Evolutionary conservation across 345 rosid genomes (phyloP), one percentile per base, ranked within the genome.

Genomic region (Citrus sinensis): DNA sequence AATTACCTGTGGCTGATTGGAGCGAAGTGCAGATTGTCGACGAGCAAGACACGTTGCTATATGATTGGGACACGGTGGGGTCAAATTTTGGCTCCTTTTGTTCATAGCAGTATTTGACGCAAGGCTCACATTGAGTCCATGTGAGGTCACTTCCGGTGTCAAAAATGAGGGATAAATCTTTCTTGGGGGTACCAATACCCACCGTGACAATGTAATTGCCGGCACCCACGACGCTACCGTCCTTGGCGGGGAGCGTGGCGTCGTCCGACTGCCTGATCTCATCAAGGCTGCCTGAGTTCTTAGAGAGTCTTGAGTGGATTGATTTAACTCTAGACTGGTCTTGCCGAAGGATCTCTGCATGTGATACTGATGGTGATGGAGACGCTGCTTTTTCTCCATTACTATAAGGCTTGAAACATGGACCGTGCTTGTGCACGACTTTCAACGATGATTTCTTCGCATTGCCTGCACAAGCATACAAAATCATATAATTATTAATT

Each of bases 361-460:
- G 51, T 13, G 51, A 46, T 3, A 13, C 17, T 13, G 51, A 46
- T 46, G 75, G 91, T 24, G 86, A 82, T 7, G 87, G 87, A 42
- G 66, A 55, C 54, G 62, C 79, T 59, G 76, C n/a, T 19, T 19
- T 22, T 25, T 42, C 74, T 20, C 42, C 62, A n/a, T 29, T 71
- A 35, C 32, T 37, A 63, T 58, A 0, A 22, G 82, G 81, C 14
- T 65, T 46, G 9, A 86, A 75, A 82, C 98, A 93, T 65, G 98
- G 85, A 5, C 98, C 98, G 46, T 90, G 86, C 76, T 83, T 87
- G 85, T 93, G 93, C 66, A 84, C 80, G 66, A 93, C 91, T 42
- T 58, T 80, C 70, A 93, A 85, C 5, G 89, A 86, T 25, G 94
- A 82, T 65, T 80, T 82, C 6, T 81, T 70, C 20, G 74, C 74